These are phyloP conservation scores for Pseudohalonectria lignicola DNA, from an alignment of 2,329 filamentous ascomycete species.

Conservation along the genomic window DNA sequence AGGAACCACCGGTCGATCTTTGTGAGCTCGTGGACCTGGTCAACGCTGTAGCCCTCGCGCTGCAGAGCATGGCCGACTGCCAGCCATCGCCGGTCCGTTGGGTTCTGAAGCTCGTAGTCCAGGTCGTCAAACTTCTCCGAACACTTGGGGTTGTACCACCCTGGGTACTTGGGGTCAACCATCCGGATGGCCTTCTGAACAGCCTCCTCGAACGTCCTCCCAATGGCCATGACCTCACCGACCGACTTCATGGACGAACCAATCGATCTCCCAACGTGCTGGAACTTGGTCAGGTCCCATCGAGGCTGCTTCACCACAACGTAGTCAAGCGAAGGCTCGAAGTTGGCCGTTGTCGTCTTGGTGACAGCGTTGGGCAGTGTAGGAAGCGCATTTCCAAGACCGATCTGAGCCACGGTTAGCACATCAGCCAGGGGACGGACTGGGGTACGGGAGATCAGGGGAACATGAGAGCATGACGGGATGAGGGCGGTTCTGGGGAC, in stretches of 20 bases:
- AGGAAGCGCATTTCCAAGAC: constrained; percentile 86
- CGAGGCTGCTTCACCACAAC: constrained; percentile 97
- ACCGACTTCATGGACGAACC: constrained; percentile 99
- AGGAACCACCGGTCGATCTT: constrained; percentile 59
- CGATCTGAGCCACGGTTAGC: constrained; percentile 65
- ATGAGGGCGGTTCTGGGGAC: too few relatives aligned
- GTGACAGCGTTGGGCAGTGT: constrained; percentile 97
- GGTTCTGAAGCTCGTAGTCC: constrained; percentile 81
- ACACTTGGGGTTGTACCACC: constrained; percentile 53
- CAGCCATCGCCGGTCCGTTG: constrained; percentile 92
- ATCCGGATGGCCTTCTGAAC: constrained; percentile 98
- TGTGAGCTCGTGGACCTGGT: constrained; percentile 82
- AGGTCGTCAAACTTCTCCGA: constrained; percentile 90
- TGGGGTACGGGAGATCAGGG: too few relatives aligned
- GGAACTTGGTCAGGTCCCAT: constrained; percentile 98
- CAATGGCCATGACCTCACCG: constrained; percentile 98
- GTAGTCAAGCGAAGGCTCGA: constrained; percentile 94
- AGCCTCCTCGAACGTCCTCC: constrained; percentile 95
- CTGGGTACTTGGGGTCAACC: constrained; percentile 83
- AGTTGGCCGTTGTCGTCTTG: too few relatives aligned
- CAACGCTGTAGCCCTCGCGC: constrained; percentile 90
- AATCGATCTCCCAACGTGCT: constrained; percentile 95
- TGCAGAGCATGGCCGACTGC: constrained; percentile 97
- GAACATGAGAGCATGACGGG: too few relatives aligned
- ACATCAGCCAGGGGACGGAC: too few relatives aligned